These are phyloP conservation scores for Cornus controversa DNA, from an alignment of 148 eudicot species.

Conservation along the genomic window DNA sequence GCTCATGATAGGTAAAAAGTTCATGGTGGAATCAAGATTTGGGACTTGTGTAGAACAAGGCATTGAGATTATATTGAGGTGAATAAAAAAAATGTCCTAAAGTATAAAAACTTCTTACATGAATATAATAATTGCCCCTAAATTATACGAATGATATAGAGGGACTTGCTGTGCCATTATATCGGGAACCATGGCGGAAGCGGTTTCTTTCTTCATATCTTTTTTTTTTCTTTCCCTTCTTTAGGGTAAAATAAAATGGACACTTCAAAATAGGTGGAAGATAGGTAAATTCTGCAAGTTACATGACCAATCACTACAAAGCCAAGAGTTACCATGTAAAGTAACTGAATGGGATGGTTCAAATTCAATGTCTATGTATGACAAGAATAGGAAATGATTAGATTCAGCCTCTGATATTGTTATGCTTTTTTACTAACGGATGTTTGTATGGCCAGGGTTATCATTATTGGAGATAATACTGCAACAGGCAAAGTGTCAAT, in stretches of 20 bases:
- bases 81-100: neutral
- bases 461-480: conserved; percentile 24
- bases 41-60: neutral
- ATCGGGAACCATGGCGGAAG: neutral
- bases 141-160: neutral
- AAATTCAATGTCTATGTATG: neutral
- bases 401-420: neutral
- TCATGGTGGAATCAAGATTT: too few relatives aligned
- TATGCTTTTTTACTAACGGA: neutral
- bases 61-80: neutral
- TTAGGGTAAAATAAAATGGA: neutral
- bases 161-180: neutral
- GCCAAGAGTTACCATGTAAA: neutral
- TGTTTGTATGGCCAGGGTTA: conserved; percentile 27
- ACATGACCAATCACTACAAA: neutral
- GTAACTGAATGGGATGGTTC: neutral
- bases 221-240: neutral
- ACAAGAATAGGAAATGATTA: neutral
- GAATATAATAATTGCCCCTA: neutral
- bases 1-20: neutral
- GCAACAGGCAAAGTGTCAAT: conserved; percentile 9
- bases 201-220: neutral
- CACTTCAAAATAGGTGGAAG: neutral
- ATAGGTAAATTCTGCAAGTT: neutral
- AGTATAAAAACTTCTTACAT: too few relatives aligned